These are phyloP conservation scores for Stenogyne calaminthoides DNA, from an alignment of 305 asterid genomes.

Conservation along the genomic window DNA sequence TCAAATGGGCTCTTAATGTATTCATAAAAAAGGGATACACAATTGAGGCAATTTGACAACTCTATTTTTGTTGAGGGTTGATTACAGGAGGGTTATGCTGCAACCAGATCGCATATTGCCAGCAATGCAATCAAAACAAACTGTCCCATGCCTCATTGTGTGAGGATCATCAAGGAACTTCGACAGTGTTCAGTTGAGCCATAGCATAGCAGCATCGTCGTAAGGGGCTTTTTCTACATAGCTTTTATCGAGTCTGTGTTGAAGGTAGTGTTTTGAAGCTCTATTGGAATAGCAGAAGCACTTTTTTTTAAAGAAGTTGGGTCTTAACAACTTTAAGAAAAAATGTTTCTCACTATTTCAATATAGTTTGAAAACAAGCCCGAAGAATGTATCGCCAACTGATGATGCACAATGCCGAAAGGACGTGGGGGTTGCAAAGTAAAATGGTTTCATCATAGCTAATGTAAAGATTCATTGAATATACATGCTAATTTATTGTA, in stretches of 20 bases:
- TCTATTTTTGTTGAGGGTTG: constrained; percentile 1
- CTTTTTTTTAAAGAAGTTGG: too few species aligned
- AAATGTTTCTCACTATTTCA: too few species aligned
- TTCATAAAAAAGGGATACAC: background rate
- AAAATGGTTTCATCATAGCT: background rate
- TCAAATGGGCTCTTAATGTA: too few species aligned
- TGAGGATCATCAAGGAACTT: constrained; percentile 62
- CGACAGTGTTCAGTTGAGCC: constrained; percentile 35
- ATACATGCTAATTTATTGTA: background rate
- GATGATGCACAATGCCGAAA: background rate
- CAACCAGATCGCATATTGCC: constrained; percentile 72
- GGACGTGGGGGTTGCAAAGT: background rate
- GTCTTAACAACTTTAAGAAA: too few species aligned
- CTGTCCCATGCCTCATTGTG: constrained; percentile 74
- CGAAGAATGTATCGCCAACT: background rate
- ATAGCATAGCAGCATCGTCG: background rate
- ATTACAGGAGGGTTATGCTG: constrained; percentile 72
- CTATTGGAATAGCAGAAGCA: too few species aligned
- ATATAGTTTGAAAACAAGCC: too few species aligned
- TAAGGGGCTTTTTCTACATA: background rate
- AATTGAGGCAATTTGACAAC: background rate
- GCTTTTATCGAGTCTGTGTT: background rate
- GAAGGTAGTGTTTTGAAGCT: too few species aligned
- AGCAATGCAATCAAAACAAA: constrained; percentile 85
- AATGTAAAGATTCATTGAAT: background rate